Base-by-base conservation (phyloP, 106 monocot genomes). In the Acorus calamus region DNA sequence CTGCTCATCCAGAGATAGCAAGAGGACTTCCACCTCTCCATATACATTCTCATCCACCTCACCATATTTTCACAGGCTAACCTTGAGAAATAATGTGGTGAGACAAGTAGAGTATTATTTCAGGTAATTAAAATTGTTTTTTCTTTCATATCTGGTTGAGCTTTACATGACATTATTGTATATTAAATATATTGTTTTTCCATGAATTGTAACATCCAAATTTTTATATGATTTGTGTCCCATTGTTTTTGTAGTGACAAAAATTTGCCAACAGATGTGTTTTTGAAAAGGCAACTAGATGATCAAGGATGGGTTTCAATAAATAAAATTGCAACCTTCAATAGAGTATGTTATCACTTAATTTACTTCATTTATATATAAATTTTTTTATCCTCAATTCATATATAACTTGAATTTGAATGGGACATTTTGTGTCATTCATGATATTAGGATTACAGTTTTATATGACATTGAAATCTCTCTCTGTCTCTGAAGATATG, bases 61-160 rank as follows among this genome's bases (percentile, higher is more conserved):
- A 28, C 28, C 28, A n/a, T n/a, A n/a, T n/a, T n/a, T 1, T 28
- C 28, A 28, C 28, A 28, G 28, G 28, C 42, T 50, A 61, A 62
- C 63, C 44, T 72, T 89, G 57, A 89, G 71, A 66, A 68, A 73
- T 70, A 86, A 69, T 44, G 74, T 98, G 60, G 42, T 80, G 14
- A 64, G 60, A 13, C 98, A 98, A 72, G 81, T 98, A 44, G 98
- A 92, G 49, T 98, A 85, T 58, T 98, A 98, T 67, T 98, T 98
- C 79, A 88, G 98, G 98, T 88, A 42, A 46, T 42, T 61, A 46
- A n/a, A n/a, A n/a, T n/a, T n/a, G n/a, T n/a, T n/a, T n/a, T n/a
- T n/a, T n/a, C n/a, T n/a, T n/a, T n/a, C n/a, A n/a, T 47, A 10
- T 3, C 46, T 61, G 10, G 9, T 61, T 61, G 11, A 11, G 61